A percentile compares a stretch with the other conserved stretches of the same genome.
phyloP scores from a whole-genome alignment of 306 rosid species.

The Cucumis hystrix region DNA sequence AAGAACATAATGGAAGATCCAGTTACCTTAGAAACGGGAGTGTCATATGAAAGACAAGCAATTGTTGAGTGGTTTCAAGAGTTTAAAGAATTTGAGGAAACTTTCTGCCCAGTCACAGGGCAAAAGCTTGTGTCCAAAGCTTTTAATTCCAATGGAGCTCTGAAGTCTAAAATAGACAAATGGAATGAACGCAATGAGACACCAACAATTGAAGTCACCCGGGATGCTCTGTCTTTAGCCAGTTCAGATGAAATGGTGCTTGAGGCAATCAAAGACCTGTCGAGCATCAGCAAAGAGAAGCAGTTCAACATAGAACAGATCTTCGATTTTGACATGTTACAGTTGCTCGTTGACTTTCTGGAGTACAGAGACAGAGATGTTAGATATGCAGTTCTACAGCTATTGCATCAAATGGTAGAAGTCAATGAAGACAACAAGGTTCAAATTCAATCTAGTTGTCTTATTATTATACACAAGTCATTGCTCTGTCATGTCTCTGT shows the following conservation, averaged over 20 bases:
- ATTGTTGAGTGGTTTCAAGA: slow-evolving; percentile 27
- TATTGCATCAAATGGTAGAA: slow-evolving; percentile 18
- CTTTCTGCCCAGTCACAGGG: slow-evolving; percentile 23
- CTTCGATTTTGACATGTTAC: slow-evolving; percentile 20
- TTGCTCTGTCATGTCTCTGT: neutral
- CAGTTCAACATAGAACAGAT: slow-evolving; percentile 12
- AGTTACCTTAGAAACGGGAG: slow-evolving; percentile 29
- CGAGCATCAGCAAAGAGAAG: slow-evolving; percentile 15
- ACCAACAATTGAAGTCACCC: slow-evolving; percentile 23
- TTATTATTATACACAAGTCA: neutral
- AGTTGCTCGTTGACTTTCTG: slow-evolving; percentile 16
- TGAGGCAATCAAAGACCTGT: slow-evolving; percentile 30
- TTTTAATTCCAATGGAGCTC: slow-evolving; percentile 22
- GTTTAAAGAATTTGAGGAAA: slow-evolving; percentile 7
- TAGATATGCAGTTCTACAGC: slow-evolving; percentile 17
- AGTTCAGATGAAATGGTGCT: slow-evolving; percentile 36
- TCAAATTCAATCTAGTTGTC: neutral
- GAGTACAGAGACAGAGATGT: slow-evolving; percentile 22
- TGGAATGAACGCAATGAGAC: slow-evolving; percentile 39
- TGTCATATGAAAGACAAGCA: slow-evolving; percentile 28
- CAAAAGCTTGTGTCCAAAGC: slow-evolving; percentile 17
- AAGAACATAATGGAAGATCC: slow-evolving; percentile 36
- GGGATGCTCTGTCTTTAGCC: slow-evolving; percentile 27
- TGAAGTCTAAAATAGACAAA: slow-evolving; percentile 25
- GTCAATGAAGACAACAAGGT: slow-evolving; percentile 27